Evolutionary conservation across 345 rosid genomes (phyloP), one percentile per base, ranked within the genome.

Genomic region (Melaleuca alternifolia): DNA sequence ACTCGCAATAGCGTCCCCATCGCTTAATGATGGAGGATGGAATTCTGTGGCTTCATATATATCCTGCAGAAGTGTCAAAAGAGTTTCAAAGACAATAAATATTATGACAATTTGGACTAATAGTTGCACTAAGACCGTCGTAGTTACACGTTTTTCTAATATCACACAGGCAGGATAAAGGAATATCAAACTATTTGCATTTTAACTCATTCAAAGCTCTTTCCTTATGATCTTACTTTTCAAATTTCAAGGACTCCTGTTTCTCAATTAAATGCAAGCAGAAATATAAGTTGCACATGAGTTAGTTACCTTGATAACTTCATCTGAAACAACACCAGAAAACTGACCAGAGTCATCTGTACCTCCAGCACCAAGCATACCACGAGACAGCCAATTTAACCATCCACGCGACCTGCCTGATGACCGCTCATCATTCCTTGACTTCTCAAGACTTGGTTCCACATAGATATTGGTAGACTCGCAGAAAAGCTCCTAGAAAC

Each of bases 361-460:
- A 62, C 98, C 99, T 84, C 98, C 99, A 85, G 99, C 99, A 90
- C 99, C 98, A 86, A 96, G 99, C 99, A 97, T 97, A 85, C 99
- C 98, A 84, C 97, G 95, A 50, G 99, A 97, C 85, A 97, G 91
- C 98, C 98, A 96, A 88, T 97, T 97, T 91, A 96, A 92, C 99
- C 99, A 97, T 86, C 99, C 98, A 86, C 95, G 93, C 26, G 98
- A 92, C 90, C 91, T 92, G 89, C 92, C 92, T 24, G 89, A 90
- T 59, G 88, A 88, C 51, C 56, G 94, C 77, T 91, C 96, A 84
- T 94, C 95, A 87, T 89, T 93, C 81, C 86, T 92, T 62, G 93
- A 91, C 87, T 92, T 96, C 87, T 94, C 96, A 54, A 87, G 61
- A 75, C 90, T 89, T n/a, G 28, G 83, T 90, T 87, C 92, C 83